Evolutionary conservation across 225 moss, liverwort and hornwort genomes (phyloP).

Genomic region (Pseudoscleropodium purum): DNA sequence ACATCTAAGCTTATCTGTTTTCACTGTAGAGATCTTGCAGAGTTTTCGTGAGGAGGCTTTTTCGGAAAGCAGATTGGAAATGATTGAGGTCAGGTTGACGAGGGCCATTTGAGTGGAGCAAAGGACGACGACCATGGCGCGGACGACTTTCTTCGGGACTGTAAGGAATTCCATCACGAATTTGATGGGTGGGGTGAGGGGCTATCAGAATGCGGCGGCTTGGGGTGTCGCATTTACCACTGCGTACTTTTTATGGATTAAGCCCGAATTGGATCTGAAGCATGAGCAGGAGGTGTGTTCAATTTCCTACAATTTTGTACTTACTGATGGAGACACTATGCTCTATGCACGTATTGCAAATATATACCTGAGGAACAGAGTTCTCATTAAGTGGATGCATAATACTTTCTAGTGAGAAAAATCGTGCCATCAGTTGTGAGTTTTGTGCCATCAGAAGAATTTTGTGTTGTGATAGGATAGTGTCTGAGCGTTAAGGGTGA

Average conservation of each 20-base stretch:
- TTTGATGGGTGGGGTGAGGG: constrained; percentile 79
- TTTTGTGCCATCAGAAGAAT: neutral
- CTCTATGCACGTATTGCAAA: neutral
- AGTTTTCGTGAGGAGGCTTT: neutral
- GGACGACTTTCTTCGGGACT: constrained; percentile 51
- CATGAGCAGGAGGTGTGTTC: constrained; percentile 69
- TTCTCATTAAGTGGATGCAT: neutral
- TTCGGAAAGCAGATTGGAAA: neutral
- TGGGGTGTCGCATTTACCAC: constrained; percentile 77
- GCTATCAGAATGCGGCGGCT: constrained; percentile 73
- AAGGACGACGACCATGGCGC: constrained; percentile 44
- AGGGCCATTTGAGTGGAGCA: neutral
- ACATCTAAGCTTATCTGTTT: neutral
- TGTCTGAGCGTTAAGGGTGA: neutral
- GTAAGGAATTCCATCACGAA: constrained; percentile 49
- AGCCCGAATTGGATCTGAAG: constrained; percentile 72
- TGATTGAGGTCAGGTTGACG: neutral
- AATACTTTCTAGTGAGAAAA: neutral
- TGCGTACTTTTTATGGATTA: constrained; percentile 80
- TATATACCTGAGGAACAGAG: neutral
- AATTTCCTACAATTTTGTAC: neutral
- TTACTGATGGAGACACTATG: neutral
- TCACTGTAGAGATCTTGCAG: neutral
- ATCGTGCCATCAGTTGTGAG: neutral
- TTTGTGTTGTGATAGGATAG: neutral